Conservation (phyloP, 1,284 basidiomycete genomes). For the Pisolithus thermaeus region DNA sequence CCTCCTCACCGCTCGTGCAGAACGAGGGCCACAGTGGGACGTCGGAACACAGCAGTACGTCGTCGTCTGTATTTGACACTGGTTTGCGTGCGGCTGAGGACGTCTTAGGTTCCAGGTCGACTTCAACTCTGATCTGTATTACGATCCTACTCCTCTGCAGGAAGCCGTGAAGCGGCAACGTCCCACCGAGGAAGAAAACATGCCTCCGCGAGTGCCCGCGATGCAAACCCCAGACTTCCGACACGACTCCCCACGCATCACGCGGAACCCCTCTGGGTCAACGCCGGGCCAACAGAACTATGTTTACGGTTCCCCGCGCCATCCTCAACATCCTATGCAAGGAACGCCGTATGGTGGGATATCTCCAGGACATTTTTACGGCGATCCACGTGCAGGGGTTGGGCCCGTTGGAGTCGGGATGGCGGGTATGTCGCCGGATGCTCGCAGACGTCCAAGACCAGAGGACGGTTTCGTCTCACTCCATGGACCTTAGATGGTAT, state of each 20-base stretch:
- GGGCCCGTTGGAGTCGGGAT: constrained; percentile 23
- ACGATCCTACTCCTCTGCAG: constrained; percentile 41
- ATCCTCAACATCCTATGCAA: constrained; percentile 26
- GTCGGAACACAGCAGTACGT: constrained; percentile 79
- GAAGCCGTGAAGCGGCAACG: constrained; percentile 35
- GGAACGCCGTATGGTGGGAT: constrained; percentile 24
- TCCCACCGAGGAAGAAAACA: constrained; percentile 24
- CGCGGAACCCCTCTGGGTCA: constrained; percentile 23
- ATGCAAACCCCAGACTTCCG: constrained; percentile 32
- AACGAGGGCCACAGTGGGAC: constrained; percentile 81
- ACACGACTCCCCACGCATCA: constrained; percentile 26
- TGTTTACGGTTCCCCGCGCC: constrained; percentile 30
- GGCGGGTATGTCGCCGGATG: constrained; percentile 33
- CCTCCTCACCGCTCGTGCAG: constrained; percentile 68
- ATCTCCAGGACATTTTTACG: constrained; percentile 32
- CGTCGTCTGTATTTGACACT: constrained; percentile 14
- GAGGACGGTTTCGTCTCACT: constrained; percentile 31
- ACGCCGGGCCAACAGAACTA: constrained; percentile 22
- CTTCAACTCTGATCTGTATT: constrained; percentile 46
- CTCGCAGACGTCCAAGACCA: constrained; percentile 29
- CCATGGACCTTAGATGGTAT: constrained; percentile 20
- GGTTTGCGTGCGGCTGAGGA: background rate
- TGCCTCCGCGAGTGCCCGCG: constrained; percentile 15
- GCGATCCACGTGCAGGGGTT: constrained; percentile 20
- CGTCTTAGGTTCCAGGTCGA: constrained; percentile 42